Conservation (phyloP, 192 early-diverging fungal genomes). For the Backusella mclennaniae region DNA sequence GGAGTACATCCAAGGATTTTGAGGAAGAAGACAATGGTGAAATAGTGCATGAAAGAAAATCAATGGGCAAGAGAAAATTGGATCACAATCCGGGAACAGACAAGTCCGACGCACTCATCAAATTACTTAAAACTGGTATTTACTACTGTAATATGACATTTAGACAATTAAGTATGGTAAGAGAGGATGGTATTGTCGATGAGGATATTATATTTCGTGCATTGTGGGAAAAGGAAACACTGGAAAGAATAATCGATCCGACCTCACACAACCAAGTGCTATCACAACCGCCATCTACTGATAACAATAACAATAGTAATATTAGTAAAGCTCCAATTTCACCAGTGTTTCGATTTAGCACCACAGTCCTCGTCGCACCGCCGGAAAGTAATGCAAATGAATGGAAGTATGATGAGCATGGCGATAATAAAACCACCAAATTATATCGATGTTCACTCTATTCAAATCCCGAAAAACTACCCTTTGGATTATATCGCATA, state of each 20-base stretch:
- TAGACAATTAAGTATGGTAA: neutral
- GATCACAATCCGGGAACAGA: neutral
- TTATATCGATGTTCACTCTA: conserved; percentile 12
- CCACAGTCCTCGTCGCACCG: neutral
- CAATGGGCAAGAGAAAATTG: neutral
- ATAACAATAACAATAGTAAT: too few relatives aligned
- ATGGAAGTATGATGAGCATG: neutral
- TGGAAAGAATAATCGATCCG: neutral
- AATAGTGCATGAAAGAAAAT: neutral
- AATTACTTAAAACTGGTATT: neutral
- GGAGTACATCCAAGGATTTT: neutral
- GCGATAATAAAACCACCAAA: neutral
- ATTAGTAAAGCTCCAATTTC: neutral
- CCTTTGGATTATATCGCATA: conserved; percentile 15
- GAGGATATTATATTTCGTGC: neutral
- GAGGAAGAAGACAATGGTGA: neutral
- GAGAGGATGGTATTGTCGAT: neutral
- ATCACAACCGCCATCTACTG: neutral
- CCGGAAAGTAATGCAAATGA: neutral
- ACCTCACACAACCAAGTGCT: neutral
- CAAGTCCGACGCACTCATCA: neutral
- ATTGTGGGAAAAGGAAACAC: neutral
- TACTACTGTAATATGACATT: neutral
- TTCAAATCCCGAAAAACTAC: conserved; percentile 16
- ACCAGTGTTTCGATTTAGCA: neutral